phyloP scores from a whole-genome alignment of 257 asterid species.

The Eustoma russellianum region DNA sequence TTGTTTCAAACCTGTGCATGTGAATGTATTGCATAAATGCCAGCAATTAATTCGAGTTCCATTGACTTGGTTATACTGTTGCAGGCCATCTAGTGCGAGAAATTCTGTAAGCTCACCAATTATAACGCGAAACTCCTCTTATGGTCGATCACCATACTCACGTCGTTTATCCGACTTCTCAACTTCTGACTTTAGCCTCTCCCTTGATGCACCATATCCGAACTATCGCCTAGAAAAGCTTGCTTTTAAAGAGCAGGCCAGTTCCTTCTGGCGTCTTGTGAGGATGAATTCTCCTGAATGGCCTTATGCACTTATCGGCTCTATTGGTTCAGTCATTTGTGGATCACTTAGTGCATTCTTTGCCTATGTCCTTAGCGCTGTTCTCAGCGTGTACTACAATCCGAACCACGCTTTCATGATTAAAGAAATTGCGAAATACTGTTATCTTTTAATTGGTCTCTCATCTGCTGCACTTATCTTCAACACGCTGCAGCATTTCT shows the following conservation, averaged over 20 bases:
- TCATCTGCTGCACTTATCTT: conserved; percentile 86
- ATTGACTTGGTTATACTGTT: background rate
- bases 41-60: background rate
- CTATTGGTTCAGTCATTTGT: conserved; percentile 73
- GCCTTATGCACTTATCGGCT: conserved; percentile 72
- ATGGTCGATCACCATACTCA: conserved; percentile 84
- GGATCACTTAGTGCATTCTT: conserved; percentile 94
- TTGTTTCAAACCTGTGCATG: too few species aligned
- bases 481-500: conserved; percentile 81
- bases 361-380: conserved; percentile 83
- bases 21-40: too few species aligned
- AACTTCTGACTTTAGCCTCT: conserved; percentile 79
- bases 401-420: conserved; percentile 68
- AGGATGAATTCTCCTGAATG: conserved; percentile 95
- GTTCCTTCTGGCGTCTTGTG: conserved; percentile 74
- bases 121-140: conserved; percentile 77
- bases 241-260: conserved; percentile 80
- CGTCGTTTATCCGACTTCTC: conserved; percentile 84
- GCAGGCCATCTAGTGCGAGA: conserved; percentile 92
- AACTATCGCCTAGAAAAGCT: conserved; percentile 68
- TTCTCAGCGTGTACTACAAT: conserved; percentile 78
- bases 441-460: conserved; percentile 79
- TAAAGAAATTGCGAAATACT: conserved; percentile 66
- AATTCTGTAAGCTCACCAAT: conserved; percentile 89
- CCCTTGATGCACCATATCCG: conserved; percentile 57